Conservation (phyloP, 352 stramenopile genomes). For the Phytophthora litchii region DNA sequence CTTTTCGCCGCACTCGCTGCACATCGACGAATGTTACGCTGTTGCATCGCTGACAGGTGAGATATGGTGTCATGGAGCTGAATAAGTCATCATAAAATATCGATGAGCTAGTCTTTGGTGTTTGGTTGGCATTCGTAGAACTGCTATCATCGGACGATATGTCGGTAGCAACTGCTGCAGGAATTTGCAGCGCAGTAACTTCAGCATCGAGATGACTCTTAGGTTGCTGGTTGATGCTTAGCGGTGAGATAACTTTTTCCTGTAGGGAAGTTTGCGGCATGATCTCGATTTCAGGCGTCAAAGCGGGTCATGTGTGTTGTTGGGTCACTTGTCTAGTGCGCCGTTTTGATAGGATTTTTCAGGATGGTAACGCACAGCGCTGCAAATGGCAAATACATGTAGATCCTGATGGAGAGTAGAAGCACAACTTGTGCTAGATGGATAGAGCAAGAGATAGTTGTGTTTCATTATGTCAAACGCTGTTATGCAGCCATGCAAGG, state of each 20-base stretch:
- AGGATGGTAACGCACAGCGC: no score
- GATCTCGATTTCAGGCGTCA: slow-evolving; percentile 1
- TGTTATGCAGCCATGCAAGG: slow-evolving; percentile 2
- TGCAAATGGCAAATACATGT: no score
- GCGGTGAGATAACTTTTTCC: slow-evolving; percentile 1
- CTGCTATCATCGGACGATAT: not conserved
- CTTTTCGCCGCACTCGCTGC: slow-evolving; percentile 45
- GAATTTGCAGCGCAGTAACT: not conserved
- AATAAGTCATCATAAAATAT: slow-evolving; percentile 22
- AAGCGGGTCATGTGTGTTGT: slow-evolving; percentile 4
- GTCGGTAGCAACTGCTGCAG: not conserved
- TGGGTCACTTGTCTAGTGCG: slow-evolving; percentile 4
- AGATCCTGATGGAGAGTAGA: no score
- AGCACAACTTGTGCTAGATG: no score
- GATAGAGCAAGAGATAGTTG: slow-evolving; percentile 1
- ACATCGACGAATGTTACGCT: slow-evolving; percentile 79
- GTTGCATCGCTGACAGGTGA: slow-evolving; percentile 83
- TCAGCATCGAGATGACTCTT: not conserved
- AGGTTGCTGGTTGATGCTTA: not conserved
- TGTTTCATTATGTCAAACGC: slow-evolving; percentile 12
- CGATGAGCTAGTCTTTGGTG: not conserved
- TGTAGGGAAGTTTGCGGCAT: slow-evolving; percentile 13
- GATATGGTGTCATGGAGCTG: slow-evolving; percentile 63
- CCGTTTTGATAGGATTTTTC: slow-evolving; percentile 12
- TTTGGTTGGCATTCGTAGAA: slow-evolving; percentile 2